Conservation (phyloP, 1,139 yeast species). For the Protomyces gravidus region DNA sequence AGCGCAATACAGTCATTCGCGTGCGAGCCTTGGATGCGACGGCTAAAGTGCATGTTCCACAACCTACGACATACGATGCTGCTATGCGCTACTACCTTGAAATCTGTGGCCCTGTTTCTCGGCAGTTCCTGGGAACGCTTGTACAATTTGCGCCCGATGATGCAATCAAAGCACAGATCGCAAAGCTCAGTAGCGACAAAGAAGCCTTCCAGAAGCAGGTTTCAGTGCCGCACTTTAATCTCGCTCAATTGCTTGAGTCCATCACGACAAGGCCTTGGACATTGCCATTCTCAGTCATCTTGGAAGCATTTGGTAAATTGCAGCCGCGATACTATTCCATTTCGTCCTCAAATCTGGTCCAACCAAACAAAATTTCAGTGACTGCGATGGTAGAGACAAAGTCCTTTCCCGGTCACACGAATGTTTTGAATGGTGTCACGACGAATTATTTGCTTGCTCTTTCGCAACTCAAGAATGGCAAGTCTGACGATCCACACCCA, state of each 20-base stretch:
- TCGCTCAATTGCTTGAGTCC: constrained; percentile 67
- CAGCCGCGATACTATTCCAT: constrained; percentile 96
- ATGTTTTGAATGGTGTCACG: constrained; percentile 73
- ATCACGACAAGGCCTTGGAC: constrained; percentile 56
- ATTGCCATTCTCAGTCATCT: constrained; percentile 78
- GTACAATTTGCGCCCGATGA: constrained; percentile 77
- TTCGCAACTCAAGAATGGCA: constrained; percentile 56
- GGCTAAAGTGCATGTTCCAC: constrained; percentile 71
- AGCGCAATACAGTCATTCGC: constrained; percentile 55
- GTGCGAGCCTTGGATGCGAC: constrained; percentile 74
- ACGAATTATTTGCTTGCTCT: constrained; percentile 80
- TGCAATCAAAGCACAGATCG: constrained; percentile 52
- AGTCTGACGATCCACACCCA: constrained; percentile 40
- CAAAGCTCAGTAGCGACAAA: constrained; percentile 63
- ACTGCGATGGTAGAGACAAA: constrained; percentile 92
- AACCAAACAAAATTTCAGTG: constrained; percentile 62
- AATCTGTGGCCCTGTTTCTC: constrained; percentile 87
- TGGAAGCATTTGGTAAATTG: constrained; percentile 74
- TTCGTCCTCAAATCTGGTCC: constrained; percentile 79
- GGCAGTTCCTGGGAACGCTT: constrained; percentile 75
- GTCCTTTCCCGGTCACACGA: constrained; percentile 42
- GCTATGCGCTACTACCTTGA: constrained; percentile 83
- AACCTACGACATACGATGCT: constrained; percentile 86
- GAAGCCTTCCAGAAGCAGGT: constrained; percentile 61
- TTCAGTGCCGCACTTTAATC: constrained; percentile 57